Evolutionary conservation across 495 filamentous ascomycete genomes (phyloP).

Genomic region (Articulospora tetracladia): DNA sequence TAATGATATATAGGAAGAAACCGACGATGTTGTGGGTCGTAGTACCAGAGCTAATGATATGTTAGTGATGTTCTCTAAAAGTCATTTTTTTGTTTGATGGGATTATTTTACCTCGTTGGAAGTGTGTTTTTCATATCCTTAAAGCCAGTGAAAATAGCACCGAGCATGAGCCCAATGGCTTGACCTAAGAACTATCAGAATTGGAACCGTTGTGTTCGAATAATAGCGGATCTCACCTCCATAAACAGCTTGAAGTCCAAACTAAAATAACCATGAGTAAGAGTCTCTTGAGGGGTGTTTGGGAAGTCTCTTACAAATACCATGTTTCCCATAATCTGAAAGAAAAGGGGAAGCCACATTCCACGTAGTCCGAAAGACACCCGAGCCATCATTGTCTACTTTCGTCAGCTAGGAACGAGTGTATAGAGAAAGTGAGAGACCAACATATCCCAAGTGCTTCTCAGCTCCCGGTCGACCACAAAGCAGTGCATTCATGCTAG

Average conservation of each 20-base stretch:
- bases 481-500: conserved; percentile 2
- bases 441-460: conserved; percentile 9
- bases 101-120: conserved; percentile 13
- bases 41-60: conserved; percentile 19
- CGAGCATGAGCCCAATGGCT: conserved; percentile 22
- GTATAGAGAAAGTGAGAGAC: background rate
- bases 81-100: background rate
- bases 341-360: conserved; percentile 11
- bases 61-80: background rate
- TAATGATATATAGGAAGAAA: conserved; percentile 30
- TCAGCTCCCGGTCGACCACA: conserved; percentile 1
- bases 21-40: conserved; percentile 28
- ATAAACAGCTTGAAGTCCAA: conserved; percentile 11
- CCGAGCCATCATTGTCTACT: conserved; percentile 11
- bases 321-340: conserved; percentile 6
- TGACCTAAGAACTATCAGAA: background rate
- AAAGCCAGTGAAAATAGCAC: conserved; percentile 30
- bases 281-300: background rate
- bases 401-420: background rate
- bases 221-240: background rate
- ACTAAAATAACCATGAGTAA: background rate
- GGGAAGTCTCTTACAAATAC: background rate
- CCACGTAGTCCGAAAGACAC: conserved; percentile 12
- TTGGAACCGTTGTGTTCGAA: background rate
- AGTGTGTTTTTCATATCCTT: conserved; percentile 31